Conservation (phyloP, 495 filamentous ascomycete species). For the Friedmanniomyces simplex region DNA sequence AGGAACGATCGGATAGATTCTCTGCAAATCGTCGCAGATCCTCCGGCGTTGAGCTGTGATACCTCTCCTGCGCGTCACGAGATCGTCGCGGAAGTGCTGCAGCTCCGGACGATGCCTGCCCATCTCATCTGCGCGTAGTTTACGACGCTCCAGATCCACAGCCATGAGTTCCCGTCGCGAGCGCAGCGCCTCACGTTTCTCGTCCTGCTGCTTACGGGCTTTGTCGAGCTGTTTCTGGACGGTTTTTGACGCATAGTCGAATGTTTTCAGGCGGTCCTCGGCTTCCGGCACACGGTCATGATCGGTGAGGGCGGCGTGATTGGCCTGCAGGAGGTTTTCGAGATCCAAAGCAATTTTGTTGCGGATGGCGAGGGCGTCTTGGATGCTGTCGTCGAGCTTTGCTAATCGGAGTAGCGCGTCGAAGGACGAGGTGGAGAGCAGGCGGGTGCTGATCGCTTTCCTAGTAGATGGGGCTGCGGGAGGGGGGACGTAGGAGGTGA, state of each 20-base stretch:
- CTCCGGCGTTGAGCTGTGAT: conserved; percentile 55
- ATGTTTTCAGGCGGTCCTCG: conserved; percentile 44
- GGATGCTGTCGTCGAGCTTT: conserved; percentile 83
- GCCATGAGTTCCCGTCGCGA: conserved; percentile 49
- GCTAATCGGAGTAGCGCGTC: conserved; percentile 81
- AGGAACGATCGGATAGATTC: conserved; percentile 71
- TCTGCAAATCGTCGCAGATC: conserved; percentile 69
- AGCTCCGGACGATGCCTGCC: conserved; percentile 18
- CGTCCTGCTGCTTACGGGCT: conserved; percentile 34
- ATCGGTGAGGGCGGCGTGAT: conserved; percentile 34
- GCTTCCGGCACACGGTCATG: conserved; percentile 49
- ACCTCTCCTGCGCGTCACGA: not conserved
- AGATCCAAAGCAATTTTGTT: conserved; percentile 69
- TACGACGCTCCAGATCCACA: conserved; percentile 30
- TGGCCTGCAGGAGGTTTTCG: conserved; percentile 53
- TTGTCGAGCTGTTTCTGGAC: conserved; percentile 55
- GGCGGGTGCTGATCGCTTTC: conserved; percentile 25
- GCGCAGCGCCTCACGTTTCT: conserved; percentile 50
- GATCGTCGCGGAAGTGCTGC: conserved; percentile 22
- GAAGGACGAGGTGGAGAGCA: conserved; percentile 65
- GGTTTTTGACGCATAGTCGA: conserved; percentile 45
- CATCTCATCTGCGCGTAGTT: not conserved
- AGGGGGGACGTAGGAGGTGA: conserved; percentile 21
- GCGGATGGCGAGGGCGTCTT: conserved; percentile 75
- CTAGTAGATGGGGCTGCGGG: conserved; percentile 24